phyloP scores from a whole-genome alignment of 768 basidiomycete genomes.

The Leccinum uliginosum region DNA sequence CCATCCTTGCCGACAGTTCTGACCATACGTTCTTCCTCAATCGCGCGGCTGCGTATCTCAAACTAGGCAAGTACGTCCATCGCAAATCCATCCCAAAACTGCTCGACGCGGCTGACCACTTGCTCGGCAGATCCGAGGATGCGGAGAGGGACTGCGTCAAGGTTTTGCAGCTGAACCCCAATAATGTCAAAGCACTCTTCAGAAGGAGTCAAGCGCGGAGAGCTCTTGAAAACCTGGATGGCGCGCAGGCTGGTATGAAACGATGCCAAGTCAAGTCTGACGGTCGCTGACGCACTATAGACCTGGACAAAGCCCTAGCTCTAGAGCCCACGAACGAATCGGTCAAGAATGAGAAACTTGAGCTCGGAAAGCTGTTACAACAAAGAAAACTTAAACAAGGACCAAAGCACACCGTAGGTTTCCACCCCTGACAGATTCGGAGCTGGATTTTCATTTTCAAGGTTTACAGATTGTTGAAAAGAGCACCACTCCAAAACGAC shows the following conservation, averaged over 20 bases:
- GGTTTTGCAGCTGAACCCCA: slow-evolving; percentile 49
- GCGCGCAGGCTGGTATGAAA: slow-evolving; percentile 55
- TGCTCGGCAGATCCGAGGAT: slow-evolving; percentile 58
- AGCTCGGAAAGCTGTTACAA: slow-evolving; percentile 39
- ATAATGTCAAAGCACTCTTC: slow-evolving; percentile 78
- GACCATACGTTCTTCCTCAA: slow-evolving; percentile 85
- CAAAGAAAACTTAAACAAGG: slow-evolving; percentile 27
- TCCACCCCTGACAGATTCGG: background rate
- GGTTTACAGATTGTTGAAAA: slow-evolving; percentile 1
- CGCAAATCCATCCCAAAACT: background rate
- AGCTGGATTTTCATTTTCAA: slow-evolving; percentile 7
- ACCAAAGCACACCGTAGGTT: slow-evolving; percentile 31
- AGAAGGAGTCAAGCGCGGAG: slow-evolving; percentile 71
- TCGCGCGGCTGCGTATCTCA: slow-evolving; percentile 87
- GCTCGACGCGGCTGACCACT: slow-evolving; percentile 1
- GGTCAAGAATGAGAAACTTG: slow-evolving; percentile 59
- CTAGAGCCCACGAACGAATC: slow-evolving; percentile 63
- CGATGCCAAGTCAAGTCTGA: background rate
- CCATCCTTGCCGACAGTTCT: slow-evolving; percentile 62
- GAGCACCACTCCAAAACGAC: slow-evolving; percentile 35
- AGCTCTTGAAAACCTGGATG: slow-evolving; percentile 48
- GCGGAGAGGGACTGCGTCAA: slow-evolving; percentile 76
- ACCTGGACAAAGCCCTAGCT: slow-evolving; percentile 52
- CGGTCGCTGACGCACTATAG: slow-evolving; percentile 34
- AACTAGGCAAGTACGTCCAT: slow-evolving; percentile 85